Evolutionary conservation across 2,329 filamentous ascomycete species (phyloP), one percentile per base, ranked within the genome.

Genomic region (Colletotrichum echinochloae): DNA sequence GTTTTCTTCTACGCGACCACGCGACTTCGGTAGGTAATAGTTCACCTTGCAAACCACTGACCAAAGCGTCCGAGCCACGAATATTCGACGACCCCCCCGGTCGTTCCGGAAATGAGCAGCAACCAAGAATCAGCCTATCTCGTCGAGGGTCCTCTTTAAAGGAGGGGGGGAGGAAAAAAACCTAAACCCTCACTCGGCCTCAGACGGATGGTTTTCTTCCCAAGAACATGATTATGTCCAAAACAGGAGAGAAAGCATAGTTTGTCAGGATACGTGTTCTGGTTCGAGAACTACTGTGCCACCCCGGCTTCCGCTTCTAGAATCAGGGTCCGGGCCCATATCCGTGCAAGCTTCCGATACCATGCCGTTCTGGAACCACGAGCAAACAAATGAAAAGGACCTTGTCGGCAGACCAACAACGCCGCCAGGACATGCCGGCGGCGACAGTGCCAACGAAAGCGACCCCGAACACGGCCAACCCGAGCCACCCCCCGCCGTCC

Each of bases 71-170:
- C 30, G 49, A 41, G 39, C 39, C 41, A 52, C 56, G 49, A 54
- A 46, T 62, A 60, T 49, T 70, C 51, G 44, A 70, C 41, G 35
- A 56, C 62, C 28, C n/a, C 51, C 63, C 67, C 44, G 67, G 67
- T 66, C 67, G 46, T 55, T 57, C 63, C 51, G 63, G 49, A 57
- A 69, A 64, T 54, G 57, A 64, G 59, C 23, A 60, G 46, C 65
- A 54, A 64, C 62, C 67, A 66, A 55, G 46, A 60, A 56, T 54
- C 63, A 56, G 67, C 67, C 63, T 70, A 63, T 63, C 63, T 70
- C 51, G 44, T 37, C 49, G 37, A 61, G 56, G 63, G 41, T 39
- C 67, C 56, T 56, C 35, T 54, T 60, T 55, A 35, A 60, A 71
- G 33, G 28, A 28, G 33, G 20, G 44, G 6, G 35, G 11, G 9